These are phyloP conservation scores for Saccharomyces hybrid DNA, from an alignment of 1,139 yeast genomes.

Conservation along the genomic window DNA sequence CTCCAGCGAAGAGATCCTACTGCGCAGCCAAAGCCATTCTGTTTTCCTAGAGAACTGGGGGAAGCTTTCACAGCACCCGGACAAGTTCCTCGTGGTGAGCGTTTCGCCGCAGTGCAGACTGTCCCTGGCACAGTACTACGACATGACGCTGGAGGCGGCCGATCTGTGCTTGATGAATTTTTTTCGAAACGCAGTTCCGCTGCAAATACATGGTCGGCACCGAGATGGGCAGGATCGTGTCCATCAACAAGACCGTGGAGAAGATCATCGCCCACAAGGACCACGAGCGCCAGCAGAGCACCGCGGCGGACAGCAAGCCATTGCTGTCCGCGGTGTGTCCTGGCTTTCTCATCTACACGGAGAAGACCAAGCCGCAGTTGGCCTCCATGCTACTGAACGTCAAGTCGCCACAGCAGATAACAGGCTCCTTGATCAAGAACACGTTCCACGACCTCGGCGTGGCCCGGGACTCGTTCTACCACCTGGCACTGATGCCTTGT, in stretches of 20 bases:
- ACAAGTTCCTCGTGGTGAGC: constrained; percentile 58
- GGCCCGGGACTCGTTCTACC: constrained; percentile 47
- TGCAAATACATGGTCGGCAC: constrained; percentile 77
- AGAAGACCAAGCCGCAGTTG: constrained; percentile 85
- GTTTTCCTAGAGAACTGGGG: constrained; percentile 60
- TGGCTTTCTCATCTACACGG: constrained; percentile 94
- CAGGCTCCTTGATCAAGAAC: constrained; percentile 66
- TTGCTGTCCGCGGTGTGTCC: constrained; percentile 72
- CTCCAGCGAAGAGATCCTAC: constrained; percentile 87
- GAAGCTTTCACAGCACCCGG: constrained; percentile 21
- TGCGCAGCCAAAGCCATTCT: constrained; percentile 82
- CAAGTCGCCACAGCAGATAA: constrained; percentile 89
- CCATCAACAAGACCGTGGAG: constrained; percentile 53
- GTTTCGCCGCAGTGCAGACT: constrained; percentile 82
- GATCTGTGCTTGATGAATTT: constrained; percentile 57
- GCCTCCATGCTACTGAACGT: constrained; percentile 55
- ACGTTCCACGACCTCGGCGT: constrained; percentile 39
- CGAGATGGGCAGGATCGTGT: constrained; percentile 67
- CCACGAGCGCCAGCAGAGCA: constrained; percentile 16
- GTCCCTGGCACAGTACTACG: constrained; percentile 66
- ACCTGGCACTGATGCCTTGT: constrained; percentile 88
- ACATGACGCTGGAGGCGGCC: constrained; percentile 43
- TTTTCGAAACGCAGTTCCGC: constrained; percentile 56
- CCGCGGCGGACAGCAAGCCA: constrained; percentile 10
- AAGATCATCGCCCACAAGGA: constrained; percentile 35